These are phyloP conservation scores for Avicennia marina DNA, from an alignment of 257 asterid genomes.

Conservation along the genomic window DNA sequence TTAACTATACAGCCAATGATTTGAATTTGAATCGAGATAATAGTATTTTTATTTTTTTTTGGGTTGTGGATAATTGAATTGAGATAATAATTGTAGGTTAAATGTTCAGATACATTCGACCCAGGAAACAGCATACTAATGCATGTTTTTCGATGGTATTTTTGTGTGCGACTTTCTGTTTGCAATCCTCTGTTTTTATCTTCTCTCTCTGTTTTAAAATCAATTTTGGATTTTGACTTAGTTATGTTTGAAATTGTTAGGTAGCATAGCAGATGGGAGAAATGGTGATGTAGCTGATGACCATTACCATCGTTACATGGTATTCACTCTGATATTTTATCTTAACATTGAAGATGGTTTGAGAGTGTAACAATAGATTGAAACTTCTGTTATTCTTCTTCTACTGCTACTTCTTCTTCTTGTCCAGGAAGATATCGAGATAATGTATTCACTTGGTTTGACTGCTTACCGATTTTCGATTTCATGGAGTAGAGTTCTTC, in stretches of 20 bases:
- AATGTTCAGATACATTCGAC: no score
- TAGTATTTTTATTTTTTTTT: no score
- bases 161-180: no score
- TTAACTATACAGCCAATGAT: no score
- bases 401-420: background rate
- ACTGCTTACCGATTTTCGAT: conserved; percentile 70
- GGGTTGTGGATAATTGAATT: no score
- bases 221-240: no score
- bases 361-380: background rate
- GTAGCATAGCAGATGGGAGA: conserved; percentile 44
- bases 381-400: background rate
- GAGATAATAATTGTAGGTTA: no score
- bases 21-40: no score
- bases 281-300: conserved; percentile 66
- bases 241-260: conserved; percentile 28
- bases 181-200: background rate
- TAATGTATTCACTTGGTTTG: conserved; percentile 52
- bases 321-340: conserved; percentile 2
- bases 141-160: no score
- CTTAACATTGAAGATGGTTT: background rate
- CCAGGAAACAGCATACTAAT: no score
- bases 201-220: background rate
- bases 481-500: conserved; percentile 80
- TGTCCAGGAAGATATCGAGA: conserved; percentile 75
- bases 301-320: conserved; percentile 80